Conservation (phyloP, 805 yeast species). For the Hanseniaspora nectarophila region DNA sequence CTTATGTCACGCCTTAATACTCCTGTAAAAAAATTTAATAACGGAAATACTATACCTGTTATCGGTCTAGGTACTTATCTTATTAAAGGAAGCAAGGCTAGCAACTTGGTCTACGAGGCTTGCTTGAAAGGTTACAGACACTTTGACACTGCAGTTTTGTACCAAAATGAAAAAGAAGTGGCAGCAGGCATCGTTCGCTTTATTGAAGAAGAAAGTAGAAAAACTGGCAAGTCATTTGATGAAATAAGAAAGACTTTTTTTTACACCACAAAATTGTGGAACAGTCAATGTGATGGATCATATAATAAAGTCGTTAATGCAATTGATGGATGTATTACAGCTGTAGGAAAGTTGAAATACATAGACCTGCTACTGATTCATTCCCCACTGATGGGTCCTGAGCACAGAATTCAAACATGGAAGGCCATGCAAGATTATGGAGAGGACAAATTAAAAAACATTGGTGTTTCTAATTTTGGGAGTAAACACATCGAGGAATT, state of each 20-base stretch:
- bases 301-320: constrained; percentile 47
- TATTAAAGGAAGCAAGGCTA: constrained; percentile 31
- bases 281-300: constrained; percentile 40
- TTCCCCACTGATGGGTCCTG: constrained; percentile 42
- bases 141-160: constrained; percentile 59
- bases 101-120: constrained; percentile 42
- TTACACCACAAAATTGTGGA: constrained; percentile 68
- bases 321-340: constrained; percentile 41
- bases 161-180: constrained; percentile 51
- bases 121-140: constrained; percentile 59
- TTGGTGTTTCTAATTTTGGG: constrained; percentile 74
- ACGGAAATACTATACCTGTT: constrained; percentile 45
- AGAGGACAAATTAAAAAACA: constrained; percentile 47
- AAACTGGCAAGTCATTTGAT: constrained; percentile 24
- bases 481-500: constrained; percentile 47
- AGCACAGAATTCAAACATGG: constrained; percentile 49
- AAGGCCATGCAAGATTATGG: constrained; percentile 65
- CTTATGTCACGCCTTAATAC: not conserved
- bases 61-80: constrained; percentile 47
- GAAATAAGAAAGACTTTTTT: constrained; percentile 37
- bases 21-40: constrained; percentile 31
- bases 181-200: constrained; percentile 48
- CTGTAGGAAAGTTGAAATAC: constrained; percentile 46
- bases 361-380: constrained; percentile 63
- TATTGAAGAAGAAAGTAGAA: constrained; percentile 36